Base-by-base conservation (phyloP, 2,329 filamentous ascomycete species). In the Fusarium sp. region DNA sequence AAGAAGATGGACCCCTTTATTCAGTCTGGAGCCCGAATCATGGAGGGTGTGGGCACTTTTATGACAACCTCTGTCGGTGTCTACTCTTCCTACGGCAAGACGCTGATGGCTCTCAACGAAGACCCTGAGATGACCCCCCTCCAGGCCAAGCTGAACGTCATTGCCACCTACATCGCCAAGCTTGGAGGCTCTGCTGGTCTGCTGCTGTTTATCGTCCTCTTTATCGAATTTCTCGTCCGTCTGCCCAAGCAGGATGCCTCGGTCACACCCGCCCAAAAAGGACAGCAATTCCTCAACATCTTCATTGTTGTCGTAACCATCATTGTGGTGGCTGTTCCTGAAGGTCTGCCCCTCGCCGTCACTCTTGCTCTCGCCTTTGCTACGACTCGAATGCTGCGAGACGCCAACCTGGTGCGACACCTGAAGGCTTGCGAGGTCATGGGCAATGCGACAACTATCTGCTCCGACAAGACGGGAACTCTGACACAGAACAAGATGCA, bases 1-100 rank as follows among this genome's bases (percentile, higher is more conserved):
- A 91, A 89, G 82, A 94, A 94, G 79, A 87, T 94, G 80, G 92
- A 95, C 70, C 92, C 92, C 0, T 94, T 95, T 73, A 93, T 98
- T 74, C 93, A 97, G 72, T 97, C 94, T 31, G 95, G 92, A 34
- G 87, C 90, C 55, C 92, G 92, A 67, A 91, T 94, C 62, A 91
- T 94, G 81, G 92, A 94, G 77, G 92, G 92, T 46, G 88, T 94
- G 9, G 92, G 92, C 12, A 93, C 90, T 2, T 94, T 90, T 73
- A 84, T 94, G 79, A 89, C 91, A 65, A 94, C 92, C 2, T 92
- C 90, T 15, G 92, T 92, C 34, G 92, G 92, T 62, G 83, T 91
- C 36, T 89, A 92, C 79, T 94, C 91, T 31, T 91, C 90, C 46
- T 93, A 93, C 78, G 92, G 92, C 77, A 91, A 91, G 77, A 94